Conservation (phyloP, 2,329 filamentous ascomycete genomes). For the Apiospora malaysiana region DNA sequence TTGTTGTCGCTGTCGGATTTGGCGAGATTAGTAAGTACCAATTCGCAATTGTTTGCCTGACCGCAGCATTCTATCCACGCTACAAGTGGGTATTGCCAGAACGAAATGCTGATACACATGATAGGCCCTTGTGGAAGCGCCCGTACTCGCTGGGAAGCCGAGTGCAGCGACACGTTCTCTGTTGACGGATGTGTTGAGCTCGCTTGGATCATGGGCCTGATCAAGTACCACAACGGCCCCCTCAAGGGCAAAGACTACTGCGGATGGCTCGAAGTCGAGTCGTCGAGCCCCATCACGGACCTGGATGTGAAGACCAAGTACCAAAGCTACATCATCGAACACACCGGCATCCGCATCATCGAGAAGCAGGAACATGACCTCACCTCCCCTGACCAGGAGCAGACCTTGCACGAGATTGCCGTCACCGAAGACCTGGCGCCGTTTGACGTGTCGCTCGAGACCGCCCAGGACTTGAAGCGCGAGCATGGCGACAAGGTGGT, state of each 20-base stretch:
- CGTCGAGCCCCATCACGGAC: slow-evolving; percentile 36
- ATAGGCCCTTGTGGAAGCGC: slow-evolving; percentile 70
- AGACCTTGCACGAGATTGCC: slow-evolving; percentile 42
- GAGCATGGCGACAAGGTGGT: slow-evolving; percentile 41
- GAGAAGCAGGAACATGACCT: slow-evolving; percentile 34
- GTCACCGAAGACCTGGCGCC: slow-evolving; percentile 40
- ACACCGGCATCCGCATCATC: slow-evolving; percentile 42
- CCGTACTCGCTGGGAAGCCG: slow-evolving; percentile 76
- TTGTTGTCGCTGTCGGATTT: slow-evolving; percentile 47
- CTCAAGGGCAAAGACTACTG: slow-evolving; percentile 71
- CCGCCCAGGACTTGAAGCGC: slow-evolving; percentile 38
- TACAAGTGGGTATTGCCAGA: no score
- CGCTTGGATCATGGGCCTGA: slow-evolving; percentile 77
- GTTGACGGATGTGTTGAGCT: slow-evolving; percentile 75
- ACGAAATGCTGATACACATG: not conserved
- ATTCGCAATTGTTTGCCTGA: not conserved
- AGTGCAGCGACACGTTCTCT: slow-evolving; percentile 70
- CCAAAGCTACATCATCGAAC: slow-evolving; percentile 38
- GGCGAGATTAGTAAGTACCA: slow-evolving; percentile 37
- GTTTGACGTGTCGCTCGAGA: slow-evolving; percentile 39
- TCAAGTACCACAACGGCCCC: slow-evolving; percentile 72
- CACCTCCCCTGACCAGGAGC: slow-evolving; percentile 34
- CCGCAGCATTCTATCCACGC: no score
- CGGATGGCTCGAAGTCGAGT: slow-evolving; percentile 53
- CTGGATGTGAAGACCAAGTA: slow-evolving; percentile 39